phyloP scores from a whole-genome alignment of 2,329 filamentous ascomycete species.

The Colletotrichum australisinense region DNA sequence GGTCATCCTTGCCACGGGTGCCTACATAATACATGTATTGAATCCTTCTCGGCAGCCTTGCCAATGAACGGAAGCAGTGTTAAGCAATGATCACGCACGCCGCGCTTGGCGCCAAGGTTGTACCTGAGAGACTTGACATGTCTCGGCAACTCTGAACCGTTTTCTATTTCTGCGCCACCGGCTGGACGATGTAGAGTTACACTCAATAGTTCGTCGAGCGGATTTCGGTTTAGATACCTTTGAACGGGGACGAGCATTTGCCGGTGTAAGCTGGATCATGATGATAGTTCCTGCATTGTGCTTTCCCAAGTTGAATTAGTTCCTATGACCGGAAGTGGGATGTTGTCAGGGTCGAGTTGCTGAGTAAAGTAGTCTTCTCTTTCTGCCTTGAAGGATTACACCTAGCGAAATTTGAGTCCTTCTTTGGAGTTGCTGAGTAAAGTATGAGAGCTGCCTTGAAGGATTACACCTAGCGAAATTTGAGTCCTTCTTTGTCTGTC shows the following conservation, averaged over 20 bases:
- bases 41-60: constrained; percentile 10
- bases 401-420: background rate
- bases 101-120: background rate
- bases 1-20: background rate
- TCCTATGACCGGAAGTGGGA: background rate
- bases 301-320: background rate
- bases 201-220: background rate
- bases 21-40: background rate
- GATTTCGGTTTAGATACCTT: background rate
- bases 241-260: background rate
- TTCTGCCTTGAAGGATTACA: background rate
- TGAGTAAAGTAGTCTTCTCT: too few species aligned
- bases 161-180: background rate
- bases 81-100: background rate
- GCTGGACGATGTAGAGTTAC: too few species aligned
- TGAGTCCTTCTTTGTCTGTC: background rate
- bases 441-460: background rate
- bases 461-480: background rate
- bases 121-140: background rate
- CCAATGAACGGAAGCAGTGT: constrained; percentile 28
- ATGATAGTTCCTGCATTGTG: background rate
- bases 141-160: background rate
- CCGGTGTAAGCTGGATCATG: background rate
- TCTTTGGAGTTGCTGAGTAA: background rate
- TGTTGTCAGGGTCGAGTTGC: background rate